Base-by-base conservation (phyloP, 805 yeast genomes). In the Yamadazyma akitaensis region DNA sequence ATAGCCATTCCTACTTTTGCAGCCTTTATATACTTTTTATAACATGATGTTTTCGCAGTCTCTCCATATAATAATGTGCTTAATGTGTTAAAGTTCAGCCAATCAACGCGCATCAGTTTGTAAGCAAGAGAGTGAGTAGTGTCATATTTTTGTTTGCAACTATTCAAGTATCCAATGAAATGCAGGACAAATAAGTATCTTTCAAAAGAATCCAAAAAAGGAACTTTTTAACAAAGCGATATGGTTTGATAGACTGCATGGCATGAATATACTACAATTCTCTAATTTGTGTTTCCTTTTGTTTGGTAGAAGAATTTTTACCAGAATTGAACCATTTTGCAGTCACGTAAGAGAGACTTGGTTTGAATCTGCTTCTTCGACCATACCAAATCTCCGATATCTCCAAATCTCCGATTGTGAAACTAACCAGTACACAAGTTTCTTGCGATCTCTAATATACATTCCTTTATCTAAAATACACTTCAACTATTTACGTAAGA, bases 51-150 rank as follows among this genome's bases (percentile, higher is more conserved):
- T 33, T 42, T 35, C 34, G 44, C 44, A 42, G 38, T 28, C 44
- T 16, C 38, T 33, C n/a, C 7, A 18, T 11, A 2, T 18, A 32
- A 21, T 30, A 8, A 32, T n/a, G n/a, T 14, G 41, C 21, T 25
- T 31, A 28, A 9, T 13, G 16, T 16, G 12, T 30, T 21, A 10
- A n/a, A 18, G 17, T 14, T 37, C 18, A 14, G 25, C 47, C 47
- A 44, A 44, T 44, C 47, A 38, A 17, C 32, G 42, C 38, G 39
- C 42, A 24, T 25, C 5, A 8, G 18, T 26, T 44, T 32, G 42
- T 44, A 31, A 44, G 19, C 46, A 13, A 16, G 18, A 16, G 18
- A 16, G 19, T 40, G 26, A 19, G 28, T 24, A 33, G 21, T 11
- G 5, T 19, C 11, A 14, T 35, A 18, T 42, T 42, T 42, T 42